Conservation (phyloP, 176 grass and related monocot species). For the Cenchrus purpureus region DNA sequence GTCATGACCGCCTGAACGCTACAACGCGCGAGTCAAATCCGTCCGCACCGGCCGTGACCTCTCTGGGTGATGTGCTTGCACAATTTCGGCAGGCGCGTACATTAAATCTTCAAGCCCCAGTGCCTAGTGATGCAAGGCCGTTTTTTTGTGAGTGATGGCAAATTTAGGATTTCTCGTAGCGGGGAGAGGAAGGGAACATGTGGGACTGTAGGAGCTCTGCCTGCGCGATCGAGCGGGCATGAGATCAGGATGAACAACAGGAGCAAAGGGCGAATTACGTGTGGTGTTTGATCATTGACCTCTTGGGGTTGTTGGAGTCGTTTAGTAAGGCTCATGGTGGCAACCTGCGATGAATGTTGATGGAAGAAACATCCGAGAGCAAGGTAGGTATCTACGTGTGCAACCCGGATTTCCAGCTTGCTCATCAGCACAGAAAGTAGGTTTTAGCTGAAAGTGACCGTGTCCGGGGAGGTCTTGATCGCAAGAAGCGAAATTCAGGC, state of each 20-base stretch:
- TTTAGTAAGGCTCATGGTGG: background rate
- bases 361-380: background rate
- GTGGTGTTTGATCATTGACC: no score
- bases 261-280: no score
- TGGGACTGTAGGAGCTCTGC: no score
- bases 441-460: conserved; percentile 10
- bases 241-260: no score
- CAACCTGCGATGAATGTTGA: background rate
- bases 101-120: no score
- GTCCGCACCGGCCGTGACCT: background rate
- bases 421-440: background rate
- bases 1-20: background rate
- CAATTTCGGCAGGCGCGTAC: background rate
- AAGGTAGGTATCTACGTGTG: background rate
- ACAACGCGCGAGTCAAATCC: background rate
- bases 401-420: background rate
- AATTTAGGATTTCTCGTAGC: no score
- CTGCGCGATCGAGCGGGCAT: no score
- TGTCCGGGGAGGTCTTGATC: background rate
- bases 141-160: no score
- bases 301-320: no score
- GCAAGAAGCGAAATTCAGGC: background rate
- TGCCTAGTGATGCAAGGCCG: background rate
- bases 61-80: background rate
- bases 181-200: no score